Conservation (phyloP, 2,329 filamentous ascomycete genomes). For the Madurella mycetomatis region DNA sequence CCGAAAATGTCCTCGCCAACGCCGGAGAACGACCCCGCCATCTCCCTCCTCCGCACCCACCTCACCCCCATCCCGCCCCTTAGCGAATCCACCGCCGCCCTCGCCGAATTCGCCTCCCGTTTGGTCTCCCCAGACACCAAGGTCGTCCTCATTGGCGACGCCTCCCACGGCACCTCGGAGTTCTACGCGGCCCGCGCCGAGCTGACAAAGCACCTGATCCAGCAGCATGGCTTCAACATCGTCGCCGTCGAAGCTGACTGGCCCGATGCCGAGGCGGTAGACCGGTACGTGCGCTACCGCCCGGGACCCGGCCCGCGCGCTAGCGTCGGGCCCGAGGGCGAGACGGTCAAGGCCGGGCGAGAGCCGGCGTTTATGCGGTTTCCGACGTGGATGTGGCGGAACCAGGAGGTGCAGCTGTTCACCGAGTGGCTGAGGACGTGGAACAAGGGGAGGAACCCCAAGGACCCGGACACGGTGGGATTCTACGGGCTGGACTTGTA, state of each 20-base stretch:
- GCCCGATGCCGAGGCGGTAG: constrained; percentile 49
- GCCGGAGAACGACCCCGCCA: background rate
- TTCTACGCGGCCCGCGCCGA: constrained; percentile 49
- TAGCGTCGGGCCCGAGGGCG: constrained; percentile 29
- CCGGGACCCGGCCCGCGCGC: constrained; percentile 33
- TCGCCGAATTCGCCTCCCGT: constrained; percentile 3
- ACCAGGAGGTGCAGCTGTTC: constrained; percentile 46
- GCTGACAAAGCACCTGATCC: constrained; percentile 47
- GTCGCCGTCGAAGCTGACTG: constrained; percentile 51
- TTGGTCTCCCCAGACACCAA: constrained; percentile 6
- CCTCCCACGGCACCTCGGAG: constrained; percentile 48
- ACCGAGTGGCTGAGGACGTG: constrained; percentile 47
- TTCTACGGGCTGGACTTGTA: constrained; percentile 52
- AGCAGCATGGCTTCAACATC: constrained; percentile 46
- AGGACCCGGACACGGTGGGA: constrained; percentile 26
- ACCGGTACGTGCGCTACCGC: constrained; percentile 46
- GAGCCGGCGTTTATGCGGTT: constrained; percentile 45
- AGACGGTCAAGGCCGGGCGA: constrained; percentile 17
- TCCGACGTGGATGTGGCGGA: constrained; percentile 55
- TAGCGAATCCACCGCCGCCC: constrained; percentile 1
- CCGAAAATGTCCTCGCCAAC: constrained; percentile 10
- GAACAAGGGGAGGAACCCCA: constrained; percentile 29
- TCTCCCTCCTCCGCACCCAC: constrained; percentile 14
- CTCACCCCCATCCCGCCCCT: constrained; percentile 13
- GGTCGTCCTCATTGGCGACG: constrained; percentile 29